Percentiles rank a stretch among this genome's conserved stretches.
phyloP scores from a whole-genome alignment of 495 filamentous ascomycete species.

The Hyaloscypha bicolor region DNA sequence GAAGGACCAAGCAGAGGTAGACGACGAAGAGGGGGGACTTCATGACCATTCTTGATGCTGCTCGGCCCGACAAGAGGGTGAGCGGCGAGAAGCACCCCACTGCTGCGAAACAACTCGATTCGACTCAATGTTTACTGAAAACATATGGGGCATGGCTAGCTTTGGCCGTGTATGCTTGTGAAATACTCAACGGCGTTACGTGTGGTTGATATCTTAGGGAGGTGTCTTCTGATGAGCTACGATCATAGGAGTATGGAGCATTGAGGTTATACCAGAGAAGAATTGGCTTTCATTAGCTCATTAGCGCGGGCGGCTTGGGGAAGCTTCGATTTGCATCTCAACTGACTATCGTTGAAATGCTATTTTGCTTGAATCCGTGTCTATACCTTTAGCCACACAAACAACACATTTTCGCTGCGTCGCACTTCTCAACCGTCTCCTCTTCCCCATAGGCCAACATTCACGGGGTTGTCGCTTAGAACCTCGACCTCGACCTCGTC shows the following conservation, averaged over 20 bases:
- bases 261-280: constrained; percentile 11
- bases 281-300: constrained; percentile 14
- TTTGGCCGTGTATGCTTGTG: constrained; percentile 11
- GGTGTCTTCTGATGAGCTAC: constrained; percentile 6
- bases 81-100: constrained; percentile 68
- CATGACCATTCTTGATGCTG: constrained; percentile 22
- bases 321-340: constrained; percentile 4
- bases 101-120: constrained; percentile 78
- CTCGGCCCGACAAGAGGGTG: not conserved
- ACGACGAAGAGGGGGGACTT: constrained; percentile 60
- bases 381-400: constrained; percentile 10
- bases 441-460: constrained; percentile 57
- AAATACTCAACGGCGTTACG: constrained; percentile 8
- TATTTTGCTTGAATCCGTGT: constrained; percentile 11
- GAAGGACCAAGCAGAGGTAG: constrained; percentile 84
- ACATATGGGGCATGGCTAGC: constrained; percentile 4
- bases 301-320: constrained; percentile 9
- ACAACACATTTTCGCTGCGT: constrained; percentile 1
- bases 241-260: constrained; percentile 12
- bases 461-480: constrained; percentile 65
- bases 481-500: constrained; percentile 68
- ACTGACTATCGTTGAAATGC: constrained; percentile 5
- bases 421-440: constrained; percentile 38
- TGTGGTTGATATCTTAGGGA: constrained; percentile 1
- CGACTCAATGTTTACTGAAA: not conserved